Evolutionary conservation across 2,329 filamentous ascomycete species (phyloP), one percentile per base, ranked within the genome.

Genomic region (Pseudogymnoascus sp.): DNA sequence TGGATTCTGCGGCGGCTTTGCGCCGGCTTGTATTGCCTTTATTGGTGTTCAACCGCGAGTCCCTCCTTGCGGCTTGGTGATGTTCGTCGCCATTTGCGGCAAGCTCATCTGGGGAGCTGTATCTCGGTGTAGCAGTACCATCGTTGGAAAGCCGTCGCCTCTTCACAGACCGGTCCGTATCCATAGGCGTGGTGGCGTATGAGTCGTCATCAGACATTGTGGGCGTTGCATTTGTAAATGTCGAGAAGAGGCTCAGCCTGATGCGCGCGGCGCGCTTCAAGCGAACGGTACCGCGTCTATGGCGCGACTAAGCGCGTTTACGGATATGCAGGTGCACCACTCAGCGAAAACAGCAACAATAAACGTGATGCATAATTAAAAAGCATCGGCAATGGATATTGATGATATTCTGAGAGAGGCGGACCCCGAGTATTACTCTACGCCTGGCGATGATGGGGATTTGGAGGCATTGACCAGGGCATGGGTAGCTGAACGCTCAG

Each of bases 401-500:
- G 87, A 90, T 75, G 89, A 92, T 73, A 91, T 93, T 68, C 82
- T 92, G 66, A 85, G 85, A 70, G 86, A 89, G 71, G 86, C 92
- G 69, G 87, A 91, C 75, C 85, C 83, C 60, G 75, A 79, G 64
- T 76, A 78, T 62, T 78, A 84, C 68, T 74, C 79, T 37, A 75
- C 84, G 16, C 84, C 69, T 37, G 69, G 68, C 37, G 64, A 67
- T 40, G 69, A 66, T 21, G 61, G 62, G 46, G 93, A 97, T 76
- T 82, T 97, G 69, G 92, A 97, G 75, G 86, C 90, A 62, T 79
- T 99, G 69, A 97, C 93, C 69, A 89, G 93, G 71, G 89, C 88
- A 70, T 99, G 93, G 93, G 85, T 97, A 50, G 91, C 93, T 46
- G 96, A 99, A 76, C 86, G 95, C 69, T 90, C 89, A 63, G 88